Evolutionary conservation across 2,329 filamentous ascomycete genomes (phyloP), one percentile per base, ranked within the genome.

Genomic region (Stagonosporopsis vannaccii): DNA sequence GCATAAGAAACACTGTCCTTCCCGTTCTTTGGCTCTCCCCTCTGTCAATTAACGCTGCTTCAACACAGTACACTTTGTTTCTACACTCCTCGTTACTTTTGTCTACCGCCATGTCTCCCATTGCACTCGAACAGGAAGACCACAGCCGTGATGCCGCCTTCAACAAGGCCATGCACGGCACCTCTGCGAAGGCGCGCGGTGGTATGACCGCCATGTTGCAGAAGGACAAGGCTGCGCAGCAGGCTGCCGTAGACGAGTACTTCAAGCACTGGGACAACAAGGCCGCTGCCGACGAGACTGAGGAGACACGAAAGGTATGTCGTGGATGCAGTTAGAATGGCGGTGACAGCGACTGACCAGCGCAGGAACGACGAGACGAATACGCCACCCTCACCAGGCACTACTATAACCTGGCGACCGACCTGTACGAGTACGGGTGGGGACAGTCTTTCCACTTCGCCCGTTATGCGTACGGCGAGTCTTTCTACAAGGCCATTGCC

Each of bases 191-290:
- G 73, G 85, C 86, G 40, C 79, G 83, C 53, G 90, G 89, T 72
- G 91, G 91, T 66, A 85, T 97, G 69, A 81, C 86, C 67, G 91
- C 94, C 70, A 93, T 97, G 87, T 82, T 96, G 72, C 83, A 84
- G 75, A 99, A 99, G 82, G 89, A 95, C 77, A 81, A 83, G 72
- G 80, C 81, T 26, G 91, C 92, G 7, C 90, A 96, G 74, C 86
- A 92, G 75, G 88, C 89, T 48, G 92, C 92, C 42, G 85, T 93
- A 25, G 90, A 95, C 73, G 91, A 96, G 77, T 97, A 97, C 80
- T 96, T 96, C 82, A 96, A 96, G 84, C 92, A 96, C 77, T 97
- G 91, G 90, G 92, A 97, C 78, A 90, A 94, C 81, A 92, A 96
- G 80, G 79, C 81, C 41, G 90, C 82, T 42, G 87, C 84, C 61